phyloP scores from a whole-genome alignment of 73 alveolate species.

The Tetrahymena thermophila region DNA sequence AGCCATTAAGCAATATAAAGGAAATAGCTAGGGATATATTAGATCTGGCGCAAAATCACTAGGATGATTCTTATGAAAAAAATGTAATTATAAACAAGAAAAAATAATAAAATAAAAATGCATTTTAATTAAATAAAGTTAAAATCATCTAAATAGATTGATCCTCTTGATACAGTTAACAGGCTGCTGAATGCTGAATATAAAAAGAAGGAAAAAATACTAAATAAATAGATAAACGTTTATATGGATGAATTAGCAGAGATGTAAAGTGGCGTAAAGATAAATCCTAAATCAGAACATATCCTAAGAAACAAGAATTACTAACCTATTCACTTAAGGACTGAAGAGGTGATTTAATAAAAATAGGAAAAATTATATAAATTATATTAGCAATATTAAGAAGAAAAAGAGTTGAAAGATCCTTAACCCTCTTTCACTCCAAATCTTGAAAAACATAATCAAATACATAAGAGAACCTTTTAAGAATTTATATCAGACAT shows the following conservation, averaged over 20 bases:
- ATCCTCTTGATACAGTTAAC: not conserved
- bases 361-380: not conserved
- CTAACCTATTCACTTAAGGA: not conserved
- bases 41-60: not conserved
- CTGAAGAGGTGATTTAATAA: not conserved
- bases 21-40: not conserved
- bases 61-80: not conserved
- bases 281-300: not conserved
- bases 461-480: not conserved
- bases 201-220: not conserved
- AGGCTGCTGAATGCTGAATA: not conserved
- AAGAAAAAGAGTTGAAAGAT: not conserved
- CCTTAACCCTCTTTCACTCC: not conserved
- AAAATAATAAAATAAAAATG: no score
- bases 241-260: not conserved
- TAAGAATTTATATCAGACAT: not conserved
- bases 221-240: not conserved
- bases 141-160: not conserved
- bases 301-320: not conserved
- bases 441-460: not conserved
- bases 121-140: not conserved
- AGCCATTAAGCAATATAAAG: not conserved
- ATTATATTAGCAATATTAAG: not conserved
- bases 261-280: not conserved
- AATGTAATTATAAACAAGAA: not conserved